Base-by-base conservation (phyloP, 2,329 filamentous ascomycete species). In the Dothidotthia symphoricarpi region DNA sequence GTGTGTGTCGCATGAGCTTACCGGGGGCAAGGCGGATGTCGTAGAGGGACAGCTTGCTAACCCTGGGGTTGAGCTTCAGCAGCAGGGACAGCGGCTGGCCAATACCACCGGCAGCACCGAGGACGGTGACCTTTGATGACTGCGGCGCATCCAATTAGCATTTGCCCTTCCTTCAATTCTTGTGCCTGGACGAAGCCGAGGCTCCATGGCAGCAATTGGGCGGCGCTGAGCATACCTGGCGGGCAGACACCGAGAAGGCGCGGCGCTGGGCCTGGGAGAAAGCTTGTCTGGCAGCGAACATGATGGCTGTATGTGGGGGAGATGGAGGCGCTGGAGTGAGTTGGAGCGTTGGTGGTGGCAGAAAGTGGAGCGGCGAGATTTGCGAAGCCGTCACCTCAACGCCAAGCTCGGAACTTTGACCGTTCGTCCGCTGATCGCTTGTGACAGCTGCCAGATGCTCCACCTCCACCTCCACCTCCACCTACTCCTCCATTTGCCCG, bases 21-120 rank as follows among this genome's bases (percentile, higher is more conserved):
- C 89, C 90, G 69, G 91, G 91, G 65, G 80, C 91, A 66, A 89
- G 85, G 66, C 87, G 86, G 76, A 98, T 95, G 76, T 98, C 93
- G 78, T 97, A 98, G 66, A 98, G 87, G 53, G 91, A 87, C 64
- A 98, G 87, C 72, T 96, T 84, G 64, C 81, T 85, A 61, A 97
- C 91, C 67, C 87, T 82, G 61, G 90, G 88, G 85, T 96, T 97
- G 70, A 96, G 84, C 88, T 98, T 98, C 73, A 98, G 82, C 68
- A 98, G 85, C 57, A 98, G 86, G 43, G 93, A 98, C 65, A 98
- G 79, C 66, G 93, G 93, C 72, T 98, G 93, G 72, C 93, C 93
- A 76, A 98, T 98, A 74, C 93, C 93, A 76, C 93, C 93, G 66
- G 86, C 86, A 59, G 93, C 93, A 78, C 93, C 93, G 71, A 97